Evolutionary conservation across 2,329 filamentous ascomycete species (phyloP).

Genomic region (Coleophoma eucalyptorum): DNA sequence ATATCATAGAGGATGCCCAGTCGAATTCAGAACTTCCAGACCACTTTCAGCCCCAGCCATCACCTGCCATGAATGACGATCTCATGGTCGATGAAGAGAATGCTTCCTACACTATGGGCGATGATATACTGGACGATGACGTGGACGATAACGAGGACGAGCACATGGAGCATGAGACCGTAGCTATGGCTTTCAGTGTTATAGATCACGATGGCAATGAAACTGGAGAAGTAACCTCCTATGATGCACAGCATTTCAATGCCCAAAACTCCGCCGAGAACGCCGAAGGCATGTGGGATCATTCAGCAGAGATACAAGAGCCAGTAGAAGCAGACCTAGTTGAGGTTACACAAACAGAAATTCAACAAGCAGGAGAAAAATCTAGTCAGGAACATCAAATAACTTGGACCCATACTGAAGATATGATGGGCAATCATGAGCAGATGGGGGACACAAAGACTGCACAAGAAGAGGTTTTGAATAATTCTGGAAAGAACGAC

Average conservation of each 20-base stretch:
- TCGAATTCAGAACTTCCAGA: conserved; percentile 33
- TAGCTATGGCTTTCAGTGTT: conserved; percentile 9
- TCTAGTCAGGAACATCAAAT: too few relatives aligned
- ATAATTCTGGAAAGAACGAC: neutral
- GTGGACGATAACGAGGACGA: conserved; percentile 20
- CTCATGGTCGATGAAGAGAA: conserved; percentile 40
- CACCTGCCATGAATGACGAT: conserved; percentile 38
- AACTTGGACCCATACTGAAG: too few relatives aligned
- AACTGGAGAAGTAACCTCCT: neutral
- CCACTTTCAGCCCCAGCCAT: conserved; percentile 24
- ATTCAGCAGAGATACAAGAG: neutral
- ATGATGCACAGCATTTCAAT: neutral
- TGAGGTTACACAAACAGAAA: too few relatives aligned
- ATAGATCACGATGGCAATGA: neutral
- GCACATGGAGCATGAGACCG: conserved; percentile 14
- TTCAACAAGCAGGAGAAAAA: too few relatives aligned
- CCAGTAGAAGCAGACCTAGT: too few relatives aligned
- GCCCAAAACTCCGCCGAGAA: neutral
- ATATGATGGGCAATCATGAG: too few relatives aligned
- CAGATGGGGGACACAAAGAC: too few relatives aligned
- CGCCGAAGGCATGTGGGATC: conserved; percentile 1
- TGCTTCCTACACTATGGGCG: conserved; percentile 32
- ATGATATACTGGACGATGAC: conserved; percentile 20
- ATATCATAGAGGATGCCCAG: conserved; percentile 48
- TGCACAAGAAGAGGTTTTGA: too few relatives aligned